Evolutionary conservation across 1,284 basidiomycete genomes (phyloP).

Genomic region (Irpex lacteus): DNA sequence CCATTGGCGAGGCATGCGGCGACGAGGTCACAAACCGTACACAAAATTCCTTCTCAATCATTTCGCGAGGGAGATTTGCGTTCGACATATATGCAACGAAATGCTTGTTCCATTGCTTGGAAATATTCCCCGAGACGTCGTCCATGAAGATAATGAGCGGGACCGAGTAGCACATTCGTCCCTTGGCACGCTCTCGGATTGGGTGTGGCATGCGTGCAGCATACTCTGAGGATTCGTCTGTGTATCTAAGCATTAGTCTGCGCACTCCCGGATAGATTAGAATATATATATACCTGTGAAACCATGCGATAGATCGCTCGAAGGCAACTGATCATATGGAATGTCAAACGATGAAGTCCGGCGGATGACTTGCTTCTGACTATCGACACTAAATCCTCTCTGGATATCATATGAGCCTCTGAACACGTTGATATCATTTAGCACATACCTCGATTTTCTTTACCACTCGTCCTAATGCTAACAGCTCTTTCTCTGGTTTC

Average conservation of each 20-base stretch:
- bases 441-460: not conserved
- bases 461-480: not conserved
- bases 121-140: conserved; percentile 31
- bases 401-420: not conserved
- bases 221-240: conserved; percentile 10
- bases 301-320: not conserved
- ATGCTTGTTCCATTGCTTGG: conserved; percentile 32
- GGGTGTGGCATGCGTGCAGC: conserved; percentile 22
- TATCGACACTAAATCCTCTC: not conserved
- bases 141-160: conserved; percentile 30
- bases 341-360: not conserved
- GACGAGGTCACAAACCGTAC: conserved; percentile 28
- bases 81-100: conserved; percentile 27
- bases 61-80: conserved; percentile 20
- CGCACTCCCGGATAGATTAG: not conserved
- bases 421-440: not conserved
- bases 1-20: conserved; percentile 28
- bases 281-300: not conserved
- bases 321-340: not conserved
- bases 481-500: not conserved
- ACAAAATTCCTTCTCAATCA: conserved; percentile 27
- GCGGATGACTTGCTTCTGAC: not conserved
- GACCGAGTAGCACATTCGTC: conserved; percentile 20
- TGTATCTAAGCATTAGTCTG: not conserved
- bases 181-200: conserved; percentile 14